Base-by-base conservation (phyloP, 345 rosid genomes). In the Draba incana region DNA sequence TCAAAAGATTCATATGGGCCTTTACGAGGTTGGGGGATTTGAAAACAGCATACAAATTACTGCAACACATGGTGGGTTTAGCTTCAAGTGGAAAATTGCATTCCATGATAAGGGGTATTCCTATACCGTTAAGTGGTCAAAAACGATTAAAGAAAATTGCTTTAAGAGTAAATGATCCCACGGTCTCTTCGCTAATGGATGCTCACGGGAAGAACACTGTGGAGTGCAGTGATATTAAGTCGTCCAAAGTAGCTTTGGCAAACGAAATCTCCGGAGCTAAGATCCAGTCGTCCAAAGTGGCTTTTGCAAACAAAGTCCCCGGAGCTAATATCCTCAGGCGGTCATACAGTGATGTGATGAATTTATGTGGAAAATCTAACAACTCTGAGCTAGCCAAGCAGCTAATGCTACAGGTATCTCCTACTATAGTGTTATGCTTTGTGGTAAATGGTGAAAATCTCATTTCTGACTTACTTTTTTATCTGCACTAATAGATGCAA, bases 31-130 rank as follows among this genome's bases (percentile, higher is more conserved):
- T 90, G 75, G 78, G 84, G 48, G 97, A 93, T 78, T 58, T 84
- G 67, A 78, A 84, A 48, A 80, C 96, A 52, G 97, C 97, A 16
- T 81, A 69, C 81, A 78, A 83, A 71, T 47, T 79, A 51, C 75
- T 90, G 85, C 96, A 88, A 82, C 72, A 80, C 69, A 84, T 93
- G 96, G 86, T 93, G 49, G 74, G 66, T 75, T 71, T 89, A 48
- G 78, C 76, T 49, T 44, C 76, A 39, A 74, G 60, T 13, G 87
- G 81, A 67, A 74, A 62, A 54, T 4, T 72, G 53, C 61, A 48
- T 66, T 79, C 81, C 76, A 74, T 88, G 37, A 82, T 79, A 78
- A 70, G 87, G 43, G 94, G 87, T 75, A 84, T 88, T 65, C 98
- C 96, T 57, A 74, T 88, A 66, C 89, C 84, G 69, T 79, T 62